These are phyloP conservation scores for Fusarium oxysporum DNA, from an alignment of 2,329 filamentous ascomycete genomes.

Conservation along the genomic window DNA sequence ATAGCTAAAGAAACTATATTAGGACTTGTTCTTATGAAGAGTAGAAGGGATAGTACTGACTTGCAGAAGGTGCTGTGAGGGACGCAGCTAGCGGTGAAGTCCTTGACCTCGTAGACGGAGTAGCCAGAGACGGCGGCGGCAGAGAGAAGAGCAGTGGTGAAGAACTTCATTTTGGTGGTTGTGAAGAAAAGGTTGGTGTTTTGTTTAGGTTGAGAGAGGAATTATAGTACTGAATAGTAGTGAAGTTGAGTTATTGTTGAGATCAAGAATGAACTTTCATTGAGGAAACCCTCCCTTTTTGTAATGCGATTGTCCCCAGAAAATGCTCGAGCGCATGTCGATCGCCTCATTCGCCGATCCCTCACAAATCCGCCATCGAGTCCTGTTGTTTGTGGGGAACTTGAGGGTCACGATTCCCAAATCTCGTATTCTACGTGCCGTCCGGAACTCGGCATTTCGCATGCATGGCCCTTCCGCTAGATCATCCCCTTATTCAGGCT, in stretches of 20 bases:
- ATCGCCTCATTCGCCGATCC: constrained; percentile 17
- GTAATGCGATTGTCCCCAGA: background rate
- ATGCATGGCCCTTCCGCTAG: background rate
- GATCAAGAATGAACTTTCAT: background rate
- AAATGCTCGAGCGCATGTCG: background rate
- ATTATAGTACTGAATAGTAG: background rate
- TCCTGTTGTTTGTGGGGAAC: constrained; percentile 16
- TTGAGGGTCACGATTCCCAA: constrained; percentile 19
- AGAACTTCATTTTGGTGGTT: constrained; percentile 37
- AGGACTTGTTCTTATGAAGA: background rate
- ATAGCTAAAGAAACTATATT: background rate
- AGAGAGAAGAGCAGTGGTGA: constrained; percentile 19
- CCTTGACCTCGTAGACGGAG: constrained; percentile 13
- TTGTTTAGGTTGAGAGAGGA: background rate
- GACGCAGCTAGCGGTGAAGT: constrained; percentile 27
- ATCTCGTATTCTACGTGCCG: constrained; percentile 30
- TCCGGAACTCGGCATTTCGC: constrained; percentile 13
- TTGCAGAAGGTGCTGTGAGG: constrained; percentile 24
- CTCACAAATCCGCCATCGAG: background rate
- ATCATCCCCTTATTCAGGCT: background rate
- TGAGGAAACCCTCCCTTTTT: background rate
- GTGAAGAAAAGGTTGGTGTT: background rate
- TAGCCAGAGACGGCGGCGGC: constrained; percentile 11
- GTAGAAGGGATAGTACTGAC: background rate
- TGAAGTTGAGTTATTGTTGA: background rate